Percentiles rank a stretch among this genome's conserved stretches.
Conservation (phyloP, 352 stramenopile species). For the Globisporangium barbulae region DNA sequence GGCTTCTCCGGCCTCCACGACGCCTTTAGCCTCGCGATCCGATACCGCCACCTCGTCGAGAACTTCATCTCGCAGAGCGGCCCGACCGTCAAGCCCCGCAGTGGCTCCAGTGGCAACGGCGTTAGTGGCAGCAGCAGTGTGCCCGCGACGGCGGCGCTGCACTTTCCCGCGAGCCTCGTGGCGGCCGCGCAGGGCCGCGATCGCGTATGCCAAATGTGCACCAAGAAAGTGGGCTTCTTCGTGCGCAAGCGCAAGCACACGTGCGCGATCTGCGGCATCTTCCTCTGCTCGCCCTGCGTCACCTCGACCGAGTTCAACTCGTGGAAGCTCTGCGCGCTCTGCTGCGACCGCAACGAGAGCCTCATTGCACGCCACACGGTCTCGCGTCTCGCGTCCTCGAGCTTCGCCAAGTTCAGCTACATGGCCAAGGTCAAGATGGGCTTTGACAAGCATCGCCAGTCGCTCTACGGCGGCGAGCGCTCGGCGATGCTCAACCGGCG, state of each 20-base stretch:
- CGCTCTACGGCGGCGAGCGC: constrained; percentile 18
- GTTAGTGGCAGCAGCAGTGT: constrained; percentile 16
- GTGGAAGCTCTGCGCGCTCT: constrained; percentile 60
- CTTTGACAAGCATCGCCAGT: constrained; percentile 18
- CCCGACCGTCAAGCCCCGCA: background rate
- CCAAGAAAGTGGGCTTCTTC: constrained; percentile 57
- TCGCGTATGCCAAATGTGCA: constrained; percentile 64
- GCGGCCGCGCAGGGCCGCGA: constrained; percentile 36
- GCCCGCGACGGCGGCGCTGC: constrained; percentile 18
- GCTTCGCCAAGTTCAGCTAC: constrained; percentile 22
- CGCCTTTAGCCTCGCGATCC: constrained; percentile 60
- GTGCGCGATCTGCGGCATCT: constrained; percentile 62
- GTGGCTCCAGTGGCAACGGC: constrained; percentile 1
- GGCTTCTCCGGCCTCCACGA: constrained; percentile 64
- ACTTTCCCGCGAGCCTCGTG: constrained; percentile 23
- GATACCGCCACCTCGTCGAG: constrained; percentile 62
- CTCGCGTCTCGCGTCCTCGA: constrained; percentile 41
- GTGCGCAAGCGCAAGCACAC: constrained; percentile 56
- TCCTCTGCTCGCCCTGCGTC: constrained; percentile 56
- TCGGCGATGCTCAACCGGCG: constrained; percentile 18
- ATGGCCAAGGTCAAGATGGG: constrained; percentile 23
- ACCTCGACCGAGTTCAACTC: constrained; percentile 58
- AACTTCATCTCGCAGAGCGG: constrained; percentile 28
- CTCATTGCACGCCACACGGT: constrained; percentile 55
- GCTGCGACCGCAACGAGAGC: constrained; percentile 59